These are phyloP conservation scores for Claviceps sp. DNA, from an alignment of 2,329 filamentous ascomycete species.

Conservation along the genomic window DNA sequence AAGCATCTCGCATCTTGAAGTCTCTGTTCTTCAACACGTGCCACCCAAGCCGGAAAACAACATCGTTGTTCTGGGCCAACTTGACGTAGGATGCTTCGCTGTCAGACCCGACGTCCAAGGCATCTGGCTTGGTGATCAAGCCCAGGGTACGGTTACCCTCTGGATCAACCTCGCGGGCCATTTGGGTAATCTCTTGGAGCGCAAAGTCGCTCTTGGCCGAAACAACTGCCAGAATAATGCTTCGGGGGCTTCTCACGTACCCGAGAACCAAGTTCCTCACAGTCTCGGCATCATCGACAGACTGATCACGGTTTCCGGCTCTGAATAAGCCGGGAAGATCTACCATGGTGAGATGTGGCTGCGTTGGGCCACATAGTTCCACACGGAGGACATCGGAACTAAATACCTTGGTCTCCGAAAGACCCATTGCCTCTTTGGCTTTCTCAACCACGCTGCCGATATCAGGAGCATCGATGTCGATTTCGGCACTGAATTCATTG, in stretches of 20 bases:
- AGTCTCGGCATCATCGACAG: conserved; percentile 16
- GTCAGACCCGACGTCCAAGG: conserved; percentile 17
- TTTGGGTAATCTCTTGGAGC: conserved; percentile 33
- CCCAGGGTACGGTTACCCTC: conserved; percentile 32
- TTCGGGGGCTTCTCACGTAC: conserved; percentile 44
- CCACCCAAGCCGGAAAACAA: conserved; percentile 37
- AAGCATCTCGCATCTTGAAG: conserved; percentile 20
- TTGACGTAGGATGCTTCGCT: conserved; percentile 26
- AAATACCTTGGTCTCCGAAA: conserved; percentile 18
- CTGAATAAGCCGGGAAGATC: conserved; percentile 43
- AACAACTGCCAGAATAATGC: conserved; percentile 46
- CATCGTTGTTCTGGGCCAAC: conserved; percentile 31
- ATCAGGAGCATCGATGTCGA: conserved; percentile 2
- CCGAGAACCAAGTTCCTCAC: conserved; percentile 25
- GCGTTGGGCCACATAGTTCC: conserved; percentile 32
- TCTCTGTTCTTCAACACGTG: conserved; percentile 33
- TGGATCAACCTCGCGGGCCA: conserved; percentile 2
- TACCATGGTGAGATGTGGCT: conserved; percentile 42
- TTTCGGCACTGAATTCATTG: conserved; percentile 1
- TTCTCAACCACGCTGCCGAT: conserved; percentile 5
- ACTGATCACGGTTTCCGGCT: conserved; percentile 29
- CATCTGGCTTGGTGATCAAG: conserved; percentile 44
- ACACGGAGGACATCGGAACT: conserved; percentile 32
- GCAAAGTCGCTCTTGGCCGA: conserved; percentile 42
- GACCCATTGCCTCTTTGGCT: conserved; percentile 6